phyloP scores from a whole-genome alignment of 2,329 filamentous ascomycete genomes.

The Neofusicoccum kwambonambiense region DNA sequence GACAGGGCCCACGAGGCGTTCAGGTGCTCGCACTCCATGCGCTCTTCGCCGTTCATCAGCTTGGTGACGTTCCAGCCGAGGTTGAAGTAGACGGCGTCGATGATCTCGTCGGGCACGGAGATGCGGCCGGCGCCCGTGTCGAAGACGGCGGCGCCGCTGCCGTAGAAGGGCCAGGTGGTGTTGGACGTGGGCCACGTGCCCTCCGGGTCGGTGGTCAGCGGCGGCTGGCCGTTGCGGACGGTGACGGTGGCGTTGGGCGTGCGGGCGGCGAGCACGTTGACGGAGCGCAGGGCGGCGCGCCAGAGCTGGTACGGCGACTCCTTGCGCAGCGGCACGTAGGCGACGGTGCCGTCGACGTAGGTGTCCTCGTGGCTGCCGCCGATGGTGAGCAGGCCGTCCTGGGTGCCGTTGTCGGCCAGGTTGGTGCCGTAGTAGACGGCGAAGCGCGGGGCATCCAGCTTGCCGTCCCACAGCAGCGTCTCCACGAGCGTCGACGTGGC shows the following conservation, averaged over 20 bases:
- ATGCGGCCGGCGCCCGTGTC: slow-evolving; percentile 25
- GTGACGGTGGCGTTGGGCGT: slow-evolving; percentile 18
- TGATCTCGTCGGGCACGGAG: slow-evolving; percentile 19
- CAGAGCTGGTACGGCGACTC: slow-evolving; percentile 23
- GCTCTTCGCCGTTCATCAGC: slow-evolving; percentile 20
- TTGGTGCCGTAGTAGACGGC: slow-evolving; percentile 24
- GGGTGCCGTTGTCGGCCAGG: slow-evolving; percentile 8
- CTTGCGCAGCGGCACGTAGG: slow-evolving; percentile 28
- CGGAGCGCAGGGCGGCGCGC: slow-evolving; percentile 21
- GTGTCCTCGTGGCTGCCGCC: slow-evolving; percentile 47
- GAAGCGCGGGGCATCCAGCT: slow-evolving; percentile 23
- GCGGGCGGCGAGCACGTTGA: slow-evolving; percentile 20
- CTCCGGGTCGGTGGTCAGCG: slow-evolving; percentile 3
- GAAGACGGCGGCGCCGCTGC: slow-evolving; percentile 20
- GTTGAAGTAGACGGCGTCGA: slow-evolving; percentile 23
- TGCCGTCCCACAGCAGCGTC: slow-evolving; percentile 22
- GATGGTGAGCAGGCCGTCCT: slow-evolving; percentile 24
- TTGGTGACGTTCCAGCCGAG: slow-evolving; percentile 25
- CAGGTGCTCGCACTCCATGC: slow-evolving; percentile 22
- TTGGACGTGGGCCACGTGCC: slow-evolving; percentile 19
- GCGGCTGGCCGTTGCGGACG: slow-evolving; percentile 14
- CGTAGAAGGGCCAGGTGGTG: slow-evolving; percentile 16
- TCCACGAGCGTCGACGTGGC: slow-evolving; percentile 22
- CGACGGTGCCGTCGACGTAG: slow-evolving; percentile 64
- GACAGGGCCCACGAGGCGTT: slow-evolving; percentile 25